These are phyloP conservation scores for Rhodotorula paludigena DNA, from an alignment of 768 basidiomycete species.

Conservation along the genomic window DNA sequence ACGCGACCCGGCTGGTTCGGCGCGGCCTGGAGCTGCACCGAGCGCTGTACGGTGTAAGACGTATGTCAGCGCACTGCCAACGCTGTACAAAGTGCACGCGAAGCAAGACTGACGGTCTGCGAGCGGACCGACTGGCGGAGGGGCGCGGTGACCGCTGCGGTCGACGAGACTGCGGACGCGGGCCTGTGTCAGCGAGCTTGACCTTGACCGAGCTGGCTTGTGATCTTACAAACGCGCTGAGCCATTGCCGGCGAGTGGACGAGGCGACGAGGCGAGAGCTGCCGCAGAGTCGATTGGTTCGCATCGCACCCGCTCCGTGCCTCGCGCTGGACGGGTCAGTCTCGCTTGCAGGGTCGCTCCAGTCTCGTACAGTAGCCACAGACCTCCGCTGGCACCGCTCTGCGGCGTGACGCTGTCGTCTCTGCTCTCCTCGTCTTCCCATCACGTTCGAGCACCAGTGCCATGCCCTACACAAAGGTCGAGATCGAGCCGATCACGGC, in stretches of 20 bases:
- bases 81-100: too few relatives aligned
- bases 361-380: too few relatives aligned
- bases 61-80: too few relatives aligned
- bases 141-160: conserved; percentile 20
- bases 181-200: neutral
- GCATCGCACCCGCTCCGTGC: neutral
- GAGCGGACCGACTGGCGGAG: conserved; percentile 21
- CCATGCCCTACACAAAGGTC: neutral
- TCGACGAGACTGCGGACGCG: neutral
- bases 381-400: too few relatives aligned
- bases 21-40: conserved; percentile 17
- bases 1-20: conserved; percentile 27
- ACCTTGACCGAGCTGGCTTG: rapidly evolving
- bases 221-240: conserved; percentile 1
- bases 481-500: conserved; percentile 1
- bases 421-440: neutral
- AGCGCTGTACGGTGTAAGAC: conserved; percentile 4
- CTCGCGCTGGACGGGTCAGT: too few relatives aligned
- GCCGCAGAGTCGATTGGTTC: too few relatives aligned
- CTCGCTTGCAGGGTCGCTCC: too few relatives aligned
- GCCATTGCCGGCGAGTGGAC: neutral
- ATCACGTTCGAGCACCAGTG: neutral
- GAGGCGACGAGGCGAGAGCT: neutral
- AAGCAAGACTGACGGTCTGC: conserved; percentile 8
- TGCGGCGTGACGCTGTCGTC: too few relatives aligned